phyloP scores from a whole-genome alignment of 768 basidiomycete species.

The Erythrobasidium yunnanense region DNA sequence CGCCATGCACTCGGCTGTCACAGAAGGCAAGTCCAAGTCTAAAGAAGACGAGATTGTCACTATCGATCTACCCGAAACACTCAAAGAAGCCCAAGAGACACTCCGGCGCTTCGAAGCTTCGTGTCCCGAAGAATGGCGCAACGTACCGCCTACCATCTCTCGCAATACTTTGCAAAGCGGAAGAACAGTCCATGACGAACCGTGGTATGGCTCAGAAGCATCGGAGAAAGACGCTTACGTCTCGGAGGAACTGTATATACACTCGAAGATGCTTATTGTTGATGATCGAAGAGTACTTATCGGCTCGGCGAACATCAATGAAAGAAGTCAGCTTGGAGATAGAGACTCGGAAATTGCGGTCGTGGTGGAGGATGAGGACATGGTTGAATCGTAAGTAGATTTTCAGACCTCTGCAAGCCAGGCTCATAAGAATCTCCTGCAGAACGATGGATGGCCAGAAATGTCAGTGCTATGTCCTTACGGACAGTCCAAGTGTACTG shows the following conservation, averaged over 20 bases:
- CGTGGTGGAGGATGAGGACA: conserved; percentile 77
- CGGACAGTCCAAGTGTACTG: background rate
- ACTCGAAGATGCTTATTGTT: conserved; percentile 35
- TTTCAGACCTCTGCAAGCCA: background rate
- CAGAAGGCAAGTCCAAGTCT: conserved; percentile 44
- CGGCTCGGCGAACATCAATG: conserved; percentile 88
- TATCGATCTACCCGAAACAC: conserved; percentile 56
- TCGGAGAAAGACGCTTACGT: conserved; percentile 73
- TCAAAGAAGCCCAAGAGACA: conserved; percentile 58
- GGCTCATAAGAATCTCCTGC: background rate
- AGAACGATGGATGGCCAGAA: conserved; percentile 8
- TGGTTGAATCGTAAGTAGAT: conserved; percentile 65
- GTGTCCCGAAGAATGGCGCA: conserved; percentile 54
- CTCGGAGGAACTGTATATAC: conserved; percentile 40
- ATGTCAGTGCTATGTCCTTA: background rate
- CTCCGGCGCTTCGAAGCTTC: conserved; percentile 62
- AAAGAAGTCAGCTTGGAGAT: conserved; percentile 57
- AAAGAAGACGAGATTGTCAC: conserved; percentile 48
- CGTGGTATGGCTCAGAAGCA: conserved; percentile 70
- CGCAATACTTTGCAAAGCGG: conserved; percentile 65
- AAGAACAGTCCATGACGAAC: conserved; percentile 58
- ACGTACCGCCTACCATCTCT: conserved; percentile 63
- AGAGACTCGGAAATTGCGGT: conserved; percentile 71
- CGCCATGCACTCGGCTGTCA: conserved; percentile 46
- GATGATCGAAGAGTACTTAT: conserved; percentile 55